Percentiles rank a stretch among this genome's conserved stretches.
phyloP scores from a whole-genome alignment of 202 grass and related monocot genomes.

The Eragrostis tef region DNA sequence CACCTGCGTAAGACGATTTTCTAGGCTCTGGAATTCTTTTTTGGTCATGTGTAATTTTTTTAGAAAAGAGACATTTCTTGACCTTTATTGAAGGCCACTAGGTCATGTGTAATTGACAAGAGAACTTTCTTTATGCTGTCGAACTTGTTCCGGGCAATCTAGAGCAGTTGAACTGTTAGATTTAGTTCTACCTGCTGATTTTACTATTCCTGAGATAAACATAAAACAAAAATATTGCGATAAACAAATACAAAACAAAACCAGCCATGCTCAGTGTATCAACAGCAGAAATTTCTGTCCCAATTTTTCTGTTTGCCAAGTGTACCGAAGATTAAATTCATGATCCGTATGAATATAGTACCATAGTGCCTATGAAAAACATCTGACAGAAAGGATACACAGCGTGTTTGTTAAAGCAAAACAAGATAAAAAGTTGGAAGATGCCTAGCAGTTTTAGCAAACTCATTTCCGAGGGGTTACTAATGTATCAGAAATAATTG shows the following conservation, averaged over 20 bases:
- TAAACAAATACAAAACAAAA: neutral
- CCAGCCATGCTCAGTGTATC: neutral
- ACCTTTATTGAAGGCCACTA: no score
- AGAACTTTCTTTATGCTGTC: neutral
- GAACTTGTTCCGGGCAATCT: neutral
- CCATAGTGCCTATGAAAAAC: neutral
- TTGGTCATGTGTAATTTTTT: neutral
- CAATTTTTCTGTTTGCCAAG: neutral
- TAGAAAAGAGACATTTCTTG: no score
- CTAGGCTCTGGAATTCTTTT: neutral
- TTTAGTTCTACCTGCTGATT: neutral
- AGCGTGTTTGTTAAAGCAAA: slow-evolving; percentile 34
- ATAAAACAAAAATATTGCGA: neutral
- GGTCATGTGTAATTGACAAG: neutral
- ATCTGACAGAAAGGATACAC: slow-evolving; percentile 21
- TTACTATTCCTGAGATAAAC: neutral
- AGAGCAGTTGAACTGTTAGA: neutral
- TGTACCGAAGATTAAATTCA: neutral
- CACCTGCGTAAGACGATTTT: neutral
- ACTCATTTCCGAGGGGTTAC: neutral
- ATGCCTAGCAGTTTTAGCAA: slow-evolving; percentile 11
- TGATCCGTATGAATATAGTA: neutral
- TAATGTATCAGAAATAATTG: neutral
- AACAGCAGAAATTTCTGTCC: neutral
- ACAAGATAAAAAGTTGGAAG: slow-evolving; percentile 25